phyloP scores from a whole-genome alignment of 1,139 yeast genomes.

The Pichia terricola region DNA sequence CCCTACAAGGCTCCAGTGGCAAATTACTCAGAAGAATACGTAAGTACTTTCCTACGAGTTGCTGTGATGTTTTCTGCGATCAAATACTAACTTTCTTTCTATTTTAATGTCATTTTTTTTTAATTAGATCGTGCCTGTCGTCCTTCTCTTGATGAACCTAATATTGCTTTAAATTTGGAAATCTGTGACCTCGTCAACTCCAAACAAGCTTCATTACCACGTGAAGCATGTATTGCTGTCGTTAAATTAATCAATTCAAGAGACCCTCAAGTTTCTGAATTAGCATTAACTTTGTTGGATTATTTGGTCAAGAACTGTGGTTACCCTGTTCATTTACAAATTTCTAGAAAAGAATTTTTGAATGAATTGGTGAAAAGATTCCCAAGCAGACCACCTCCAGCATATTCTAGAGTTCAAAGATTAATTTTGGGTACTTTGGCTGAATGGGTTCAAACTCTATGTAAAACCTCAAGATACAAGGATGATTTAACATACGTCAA shows the following conservation, averaged over 20 bases:
- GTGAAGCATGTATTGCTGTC: constrained; percentile 90
- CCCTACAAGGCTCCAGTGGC: constrained; percentile 37
- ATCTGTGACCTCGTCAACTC: constrained; percentile 90
- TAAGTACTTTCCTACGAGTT: constrained; percentile 31
- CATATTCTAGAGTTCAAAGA: constrained; percentile 76
- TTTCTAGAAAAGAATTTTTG: constrained; percentile 86
- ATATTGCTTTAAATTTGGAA: constrained; percentile 77
- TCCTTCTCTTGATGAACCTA: constrained; percentile 78
- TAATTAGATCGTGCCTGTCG: constrained; percentile 67
- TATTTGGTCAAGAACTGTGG: constrained; percentile 96
- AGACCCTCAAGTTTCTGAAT: constrained; percentile 67
- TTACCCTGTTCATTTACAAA: constrained; percentile 90
- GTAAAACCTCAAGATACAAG: constrained; percentile 81
- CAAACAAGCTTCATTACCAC: constrained; percentile 83
- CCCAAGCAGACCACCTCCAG: constrained; percentile 89
- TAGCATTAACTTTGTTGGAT: constrained; percentile 59
- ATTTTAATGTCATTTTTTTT: background rate
- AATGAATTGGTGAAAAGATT: constrained; percentile 87
- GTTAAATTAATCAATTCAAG: constrained; percentile 76
- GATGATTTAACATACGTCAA: constrained; percentile 87
- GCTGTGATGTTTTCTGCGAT: background rate
- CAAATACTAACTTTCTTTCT: background rate
- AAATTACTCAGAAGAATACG: constrained; percentile 57
- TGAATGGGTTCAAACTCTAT: constrained; percentile 95
- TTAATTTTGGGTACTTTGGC: constrained; percentile 83